Base-by-base conservation (phyloP, 2,329 filamentous ascomycete genomes). In the Fusarium circinatum region DNA sequence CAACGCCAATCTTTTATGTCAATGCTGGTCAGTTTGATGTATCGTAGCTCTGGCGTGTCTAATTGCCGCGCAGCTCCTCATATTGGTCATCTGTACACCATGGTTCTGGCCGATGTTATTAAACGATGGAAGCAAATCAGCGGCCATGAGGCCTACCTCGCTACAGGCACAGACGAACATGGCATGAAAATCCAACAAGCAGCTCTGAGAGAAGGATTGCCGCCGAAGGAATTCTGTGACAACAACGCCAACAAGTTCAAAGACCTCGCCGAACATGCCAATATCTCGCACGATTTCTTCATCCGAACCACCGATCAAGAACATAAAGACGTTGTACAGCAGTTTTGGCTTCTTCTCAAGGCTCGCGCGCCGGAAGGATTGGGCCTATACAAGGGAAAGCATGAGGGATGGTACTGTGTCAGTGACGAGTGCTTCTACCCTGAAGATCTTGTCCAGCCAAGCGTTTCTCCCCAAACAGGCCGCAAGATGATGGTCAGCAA, bases 1-100 rank as follows among this genome's bases (percentile, higher is more conserved):
- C 96, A 10, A 97, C 95, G 14, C 96, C 96, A 6, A 99, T 99
- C 66, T 99, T 98, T 86, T 99, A 99, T 83, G 96, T 99, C 85
- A 99, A 99, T 89, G 94, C 95, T 62, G 91, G 94, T 95, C 85
- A 76, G 72, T 65, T 38, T 2, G n/a, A 48, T 38, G 15, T 17
- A 1, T 39, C 5, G 7, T 32, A n/a, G 32, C 24, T 22, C 17
- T 20, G 14, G 0, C 5, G 9, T 22, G 32, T 28, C 62, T 71
- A 44, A 75, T 51, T 60, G 18, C n/a, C 3, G 8, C 28, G 22
- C 14, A 96, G 95, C 94, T 51, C 96, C 96, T 57, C 96, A 99
- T 85, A 90, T 98, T 72, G 96, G 96, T 49, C 96, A 99, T 83
- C 87, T 99, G 68, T 98, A 98, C 82, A 94, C 93, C 47, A 95